A percentile compares a stretch with the other conserved stretches of the same genome.
These are phyloP conservation scores for Linderniella brevidens DNA, from an alignment of 257 asterid species.

Conservation along the genomic window DNA sequence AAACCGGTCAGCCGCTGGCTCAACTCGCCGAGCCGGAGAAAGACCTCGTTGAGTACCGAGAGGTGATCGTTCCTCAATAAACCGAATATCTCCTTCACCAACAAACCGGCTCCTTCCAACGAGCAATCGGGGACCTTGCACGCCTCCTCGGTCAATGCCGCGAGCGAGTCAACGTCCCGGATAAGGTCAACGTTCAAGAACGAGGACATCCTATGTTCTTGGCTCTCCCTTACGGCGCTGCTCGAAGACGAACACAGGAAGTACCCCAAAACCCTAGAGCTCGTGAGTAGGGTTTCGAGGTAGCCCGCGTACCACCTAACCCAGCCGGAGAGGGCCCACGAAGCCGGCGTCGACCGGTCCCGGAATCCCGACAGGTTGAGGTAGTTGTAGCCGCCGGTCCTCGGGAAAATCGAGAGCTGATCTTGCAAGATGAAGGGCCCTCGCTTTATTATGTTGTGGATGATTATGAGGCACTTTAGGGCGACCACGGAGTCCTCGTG, in stretches of 20 bases:
- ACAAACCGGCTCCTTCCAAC: conserved; percentile 28
- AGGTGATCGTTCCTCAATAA: conserved; percentile 30
- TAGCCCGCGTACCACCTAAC: conserved; percentile 71
- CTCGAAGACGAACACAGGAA: conserved; percentile 30
- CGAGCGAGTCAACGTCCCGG: conserved; percentile 40
- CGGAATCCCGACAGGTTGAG: conserved; percentile 64
- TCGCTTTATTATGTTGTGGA: conserved; percentile 53
- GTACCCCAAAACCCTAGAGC: conserved; percentile 44
- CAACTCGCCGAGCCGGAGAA: conserved; percentile 39
- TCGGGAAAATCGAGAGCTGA: conserved; percentile 59
- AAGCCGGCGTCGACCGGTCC: conserved; percentile 37
- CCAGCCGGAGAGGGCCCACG: conserved; percentile 52
- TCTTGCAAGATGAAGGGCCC: conserved; percentile 88
- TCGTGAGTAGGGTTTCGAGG: conserved; percentile 39
- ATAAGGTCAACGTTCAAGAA: conserved; percentile 31
- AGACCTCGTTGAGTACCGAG: conserved; percentile 31
- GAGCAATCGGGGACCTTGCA: conserved; percentile 40
- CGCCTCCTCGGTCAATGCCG: conserved; percentile 26
- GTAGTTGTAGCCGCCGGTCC: conserved; percentile 54
- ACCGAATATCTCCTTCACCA: conserved; percentile 26
- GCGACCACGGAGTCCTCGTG: conserved; percentile 61
- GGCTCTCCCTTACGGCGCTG: conserved; percentile 14
- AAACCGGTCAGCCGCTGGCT: conserved; percentile 27
- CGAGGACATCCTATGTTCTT: conserved; percentile 29
- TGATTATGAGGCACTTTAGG: conserved; percentile 43